A percentile compares a stretch with the other conserved stretches of the same genome.
These are phyloP conservation scores for Chloroidium sp. DNA, from an alignment of 163 green algal genomes.

Conservation along the genomic window DNA sequence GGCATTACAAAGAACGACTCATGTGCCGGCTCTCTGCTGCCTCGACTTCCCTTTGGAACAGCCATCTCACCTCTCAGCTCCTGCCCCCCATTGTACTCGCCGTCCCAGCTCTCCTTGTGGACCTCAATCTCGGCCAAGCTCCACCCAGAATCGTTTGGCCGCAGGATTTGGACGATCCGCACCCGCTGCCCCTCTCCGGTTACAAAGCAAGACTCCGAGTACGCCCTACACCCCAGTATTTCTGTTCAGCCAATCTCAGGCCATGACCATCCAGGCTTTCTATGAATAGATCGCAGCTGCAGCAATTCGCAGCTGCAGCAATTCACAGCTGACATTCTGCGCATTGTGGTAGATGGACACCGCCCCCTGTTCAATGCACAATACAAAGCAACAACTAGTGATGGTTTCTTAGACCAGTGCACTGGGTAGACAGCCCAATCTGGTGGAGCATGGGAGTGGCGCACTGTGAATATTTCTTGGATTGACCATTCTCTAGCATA, in stretches of 20 bases:
- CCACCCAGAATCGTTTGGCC: slow-evolving; percentile 8
- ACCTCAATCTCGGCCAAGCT: slow-evolving; percentile 25
- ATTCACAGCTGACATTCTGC: too few species aligned
- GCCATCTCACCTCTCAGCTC: slow-evolving; percentile 18
- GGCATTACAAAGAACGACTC: too few species aligned
- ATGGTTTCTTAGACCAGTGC: neutral
- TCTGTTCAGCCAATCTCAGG: neutral
- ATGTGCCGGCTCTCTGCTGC: too few species aligned
- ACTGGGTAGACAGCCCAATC: neutral
- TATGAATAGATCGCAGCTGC: too few species aligned
- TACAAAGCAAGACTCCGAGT: neutral
- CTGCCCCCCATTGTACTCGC: slow-evolving; percentile 20
- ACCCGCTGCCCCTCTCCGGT: slow-evolving; percentile 12
- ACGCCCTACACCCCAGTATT: slow-evolving; percentile 4
- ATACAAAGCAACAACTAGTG: neutral
- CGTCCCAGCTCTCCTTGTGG: slow-evolving; percentile 28
- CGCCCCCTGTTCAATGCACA: neutral
- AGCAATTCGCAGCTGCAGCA: too few species aligned
- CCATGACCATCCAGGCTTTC: too few species aligned
- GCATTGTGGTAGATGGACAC: too few species aligned
- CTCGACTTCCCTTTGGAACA: too few species aligned
- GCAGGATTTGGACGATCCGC: slow-evolving; percentile 30
- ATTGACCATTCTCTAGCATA: too few species aligned
- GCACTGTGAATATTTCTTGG: neutral
- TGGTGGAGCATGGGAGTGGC: neutral